Evolutionary conservation across 257 asterid genomes (phyloP).

Genomic region (Solanum rostratum): DNA sequence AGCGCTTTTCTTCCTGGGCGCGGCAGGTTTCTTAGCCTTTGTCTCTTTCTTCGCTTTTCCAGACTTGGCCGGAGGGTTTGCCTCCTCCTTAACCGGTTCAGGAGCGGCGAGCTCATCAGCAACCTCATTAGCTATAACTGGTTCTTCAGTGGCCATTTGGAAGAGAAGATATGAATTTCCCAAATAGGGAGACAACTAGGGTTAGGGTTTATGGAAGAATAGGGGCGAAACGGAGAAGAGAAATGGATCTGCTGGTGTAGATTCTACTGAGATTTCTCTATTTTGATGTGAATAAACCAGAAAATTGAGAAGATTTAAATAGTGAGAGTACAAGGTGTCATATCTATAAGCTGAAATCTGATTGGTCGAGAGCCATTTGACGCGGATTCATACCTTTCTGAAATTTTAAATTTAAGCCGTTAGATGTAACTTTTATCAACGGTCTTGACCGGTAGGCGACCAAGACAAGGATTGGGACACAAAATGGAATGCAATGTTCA

Average conservation of each 20-base stretch:
- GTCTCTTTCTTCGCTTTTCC: constrained; percentile 18
- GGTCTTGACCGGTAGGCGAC: constrained; percentile 18
- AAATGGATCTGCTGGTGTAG: background rate
- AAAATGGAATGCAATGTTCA: constrained; percentile 11
- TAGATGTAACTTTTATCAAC: constrained; percentile 47
- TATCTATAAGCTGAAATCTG: constrained; percentile 24
- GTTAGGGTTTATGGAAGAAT: constrained; percentile 9
- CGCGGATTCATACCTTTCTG: constrained; percentile 42
- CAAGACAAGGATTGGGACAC: constrained; percentile 26
- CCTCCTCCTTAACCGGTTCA: constrained; percentile 6
- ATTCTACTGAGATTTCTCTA: background rate
- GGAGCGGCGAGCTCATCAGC: constrained; percentile 9
- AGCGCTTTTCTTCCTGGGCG: constrained; percentile 24
- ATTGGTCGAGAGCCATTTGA: constrained; percentile 41
- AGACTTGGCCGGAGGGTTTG: constrained; percentile 11
- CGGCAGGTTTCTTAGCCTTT: constrained; percentile 48
- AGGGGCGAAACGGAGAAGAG: background rate
- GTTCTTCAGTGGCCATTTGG: constrained; percentile 47
- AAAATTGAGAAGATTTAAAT: constrained; percentile 42
- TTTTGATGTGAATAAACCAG: background rate
- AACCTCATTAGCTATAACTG: constrained; percentile 17
- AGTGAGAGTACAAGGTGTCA: constrained; percentile 12
- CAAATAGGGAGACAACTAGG: constrained; percentile 12
- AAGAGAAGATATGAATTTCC: background rate
- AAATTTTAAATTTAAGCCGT: constrained; percentile 56